phyloP scores from a whole-genome alignment of 2,329 filamentous ascomycete species.

The Didymella arachidicola region DNA sequence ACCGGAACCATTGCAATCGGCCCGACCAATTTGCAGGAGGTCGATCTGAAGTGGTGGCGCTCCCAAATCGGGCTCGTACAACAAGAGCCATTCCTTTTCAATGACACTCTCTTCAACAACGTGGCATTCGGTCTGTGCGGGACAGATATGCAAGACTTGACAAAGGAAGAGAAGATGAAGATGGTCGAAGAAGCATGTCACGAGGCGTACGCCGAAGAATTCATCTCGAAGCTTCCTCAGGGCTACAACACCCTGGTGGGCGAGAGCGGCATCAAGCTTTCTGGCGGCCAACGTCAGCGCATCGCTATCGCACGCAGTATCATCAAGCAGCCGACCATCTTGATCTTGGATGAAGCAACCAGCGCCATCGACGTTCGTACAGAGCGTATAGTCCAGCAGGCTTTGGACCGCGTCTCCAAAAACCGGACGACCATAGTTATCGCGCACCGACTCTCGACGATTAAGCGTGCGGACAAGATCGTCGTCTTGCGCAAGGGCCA shows the following conservation, averaged over 20 bases:
- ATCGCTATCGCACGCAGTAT: conserved; percentile 78
- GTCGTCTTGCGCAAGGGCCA: conserved; percentile 76
- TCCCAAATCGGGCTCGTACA: conserved; percentile 56
- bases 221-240: conserved; percentile 54
- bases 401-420: conserved; percentile 66
- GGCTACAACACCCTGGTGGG: conserved; percentile 78
- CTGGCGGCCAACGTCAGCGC: conserved; percentile 85
- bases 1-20: conserved; percentile 45
- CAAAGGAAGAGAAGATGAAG: conserved; percentile 64
- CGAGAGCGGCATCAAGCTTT: conserved; percentile 78
- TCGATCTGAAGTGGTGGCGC: conserved; percentile 56
- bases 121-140: conserved; percentile 50
- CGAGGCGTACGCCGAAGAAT: conserved; percentile 51
- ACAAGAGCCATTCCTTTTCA: conserved; percentile 54
- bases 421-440: conserved; percentile 78
- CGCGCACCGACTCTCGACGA: conserved; percentile 77
- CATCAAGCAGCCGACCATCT: conserved; percentile 69
- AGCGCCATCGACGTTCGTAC: conserved; percentile 68
- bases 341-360: conserved; percentile 80
- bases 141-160: conserved; percentile 59
- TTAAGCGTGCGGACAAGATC: conserved; percentile 80
- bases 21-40: conserved; percentile 33
- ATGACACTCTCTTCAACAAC: conserved; percentile 52
- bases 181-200: conserved; percentile 57
- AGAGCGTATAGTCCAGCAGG: conserved; percentile 63